phyloP scores from a whole-genome alignment of 148 eudicot species.

The Rhododendron griersonianum region DNA sequence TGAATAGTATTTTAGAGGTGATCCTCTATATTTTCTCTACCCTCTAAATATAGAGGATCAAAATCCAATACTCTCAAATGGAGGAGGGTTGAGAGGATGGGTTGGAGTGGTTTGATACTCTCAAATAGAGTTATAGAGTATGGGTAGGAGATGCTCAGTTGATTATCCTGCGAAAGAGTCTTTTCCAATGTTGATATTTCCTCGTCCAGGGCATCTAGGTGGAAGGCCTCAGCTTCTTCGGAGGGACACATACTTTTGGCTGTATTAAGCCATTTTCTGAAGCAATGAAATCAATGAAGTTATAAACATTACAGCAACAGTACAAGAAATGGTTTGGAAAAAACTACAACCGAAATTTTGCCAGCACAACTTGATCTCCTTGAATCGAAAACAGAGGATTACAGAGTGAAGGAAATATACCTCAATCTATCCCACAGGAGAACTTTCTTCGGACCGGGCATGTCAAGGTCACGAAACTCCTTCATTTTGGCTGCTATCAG shows the following conservation, averaged over 20 bases:
- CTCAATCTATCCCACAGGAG: slow-evolving; percentile 73
- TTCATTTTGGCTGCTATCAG: slow-evolving; percentile 79
- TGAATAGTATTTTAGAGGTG: no score
- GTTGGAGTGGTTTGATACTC: no score
- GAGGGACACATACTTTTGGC: slow-evolving; percentile 54
- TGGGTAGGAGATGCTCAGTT: no score
- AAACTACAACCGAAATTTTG: not conserved
- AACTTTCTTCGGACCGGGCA: slow-evolving; percentile 75
- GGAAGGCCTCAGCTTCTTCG: slow-evolving; percentile 52
- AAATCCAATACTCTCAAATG: no score
- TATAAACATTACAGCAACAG: not conserved
- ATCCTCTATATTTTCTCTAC: no score
- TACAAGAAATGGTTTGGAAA: not conserved
- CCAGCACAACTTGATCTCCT: not conserved
- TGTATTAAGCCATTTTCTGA: slow-evolving; percentile 59
- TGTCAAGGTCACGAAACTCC: slow-evolving; percentile 76
- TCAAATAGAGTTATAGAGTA: no score
- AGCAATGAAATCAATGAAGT: slow-evolving; percentile 11
- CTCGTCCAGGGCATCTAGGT: slow-evolving; percentile 43
- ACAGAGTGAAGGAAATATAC: slow-evolving; percentile 27
- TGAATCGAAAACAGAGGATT: not conserved
- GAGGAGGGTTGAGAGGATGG: no score
- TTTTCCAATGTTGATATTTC: slow-evolving; percentile 63
- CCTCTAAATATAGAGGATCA: no score
- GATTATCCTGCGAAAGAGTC: slow-evolving; percentile 37